phyloP scores from a whole-genome alignment of 2,329 filamentous ascomycete species.

The Lachnellula suecica region DNA sequence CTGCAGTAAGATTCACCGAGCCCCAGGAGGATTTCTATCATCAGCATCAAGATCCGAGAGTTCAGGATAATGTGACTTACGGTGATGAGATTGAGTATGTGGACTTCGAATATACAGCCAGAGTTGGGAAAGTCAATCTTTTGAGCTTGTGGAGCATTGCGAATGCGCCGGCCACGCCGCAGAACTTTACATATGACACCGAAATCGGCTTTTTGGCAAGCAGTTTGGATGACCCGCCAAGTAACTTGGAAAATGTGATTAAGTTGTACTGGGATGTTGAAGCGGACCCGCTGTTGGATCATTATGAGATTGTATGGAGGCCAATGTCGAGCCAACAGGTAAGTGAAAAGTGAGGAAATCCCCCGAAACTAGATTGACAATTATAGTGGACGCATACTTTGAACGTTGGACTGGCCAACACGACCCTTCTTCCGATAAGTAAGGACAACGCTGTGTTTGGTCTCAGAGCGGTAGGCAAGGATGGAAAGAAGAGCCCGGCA shows the following conservation, averaged over 20 bases:
- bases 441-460: slow-evolving; percentile 61
- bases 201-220: background rate
- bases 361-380: background rate
- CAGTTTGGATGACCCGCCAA: slow-evolving; percentile 4
- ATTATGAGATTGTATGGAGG: slow-evolving; percentile 55
- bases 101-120: slow-evolving; percentile 53
- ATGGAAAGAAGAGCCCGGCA: slow-evolving; percentile 51
- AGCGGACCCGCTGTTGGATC: slow-evolving; percentile 38
- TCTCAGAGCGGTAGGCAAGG: slow-evolving; percentile 47
- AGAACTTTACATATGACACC: slow-evolving; percentile 49
- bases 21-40: slow-evolving; percentile 56
- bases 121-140: slow-evolving; percentile 54
- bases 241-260: slow-evolving; percentile 47
- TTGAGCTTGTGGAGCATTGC: slow-evolving; percentile 54
- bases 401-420: slow-evolving; percentile 47
- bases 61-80: slow-evolving; percentile 50
- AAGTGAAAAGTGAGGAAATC: too few relatives aligned
- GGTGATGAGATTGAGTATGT: slow-evolving; percentile 56
- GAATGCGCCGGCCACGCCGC: slow-evolving; percentile 47
- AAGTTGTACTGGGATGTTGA: slow-evolving; percentile 48
- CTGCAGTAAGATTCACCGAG: slow-evolving; percentile 54
- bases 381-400: slow-evolving; percentile 43
- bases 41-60: slow-evolving; percentile 54
- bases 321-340: slow-evolving; percentile 43
- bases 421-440: slow-evolving; percentile 46